phyloP scores from a whole-genome alignment of 208 protist species.

The Trypanosoma melophagium region DNA sequence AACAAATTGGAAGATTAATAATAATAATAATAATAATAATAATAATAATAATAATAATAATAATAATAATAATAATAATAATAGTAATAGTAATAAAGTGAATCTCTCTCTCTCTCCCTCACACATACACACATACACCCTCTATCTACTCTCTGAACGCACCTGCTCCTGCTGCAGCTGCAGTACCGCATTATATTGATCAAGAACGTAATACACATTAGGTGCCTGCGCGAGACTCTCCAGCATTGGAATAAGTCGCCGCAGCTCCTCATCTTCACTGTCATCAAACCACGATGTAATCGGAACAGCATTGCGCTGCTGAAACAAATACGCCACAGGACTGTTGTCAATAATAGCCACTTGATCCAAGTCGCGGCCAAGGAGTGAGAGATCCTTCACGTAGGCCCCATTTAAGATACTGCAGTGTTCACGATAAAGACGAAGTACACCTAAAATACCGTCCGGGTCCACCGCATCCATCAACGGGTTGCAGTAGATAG shows the following conservation, averaged over 20 bases:
- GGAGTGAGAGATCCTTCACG: conserved; percentile 87
- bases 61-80: not conserved
- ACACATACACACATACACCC: not conserved
- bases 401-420: conserved; percentile 75
- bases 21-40: not conserved
- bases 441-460: conserved; percentile 52
- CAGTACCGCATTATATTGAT: conserved; percentile 80
- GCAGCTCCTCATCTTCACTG: conserved; percentile 60
- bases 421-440: conserved; percentile 87
- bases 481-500: conserved; percentile 78
- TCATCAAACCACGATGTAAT: conserved; percentile 91
- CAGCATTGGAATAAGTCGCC: conserved; percentile 72
- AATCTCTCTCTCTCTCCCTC: too few species aligned
- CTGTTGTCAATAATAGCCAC: conserved; percentile 90
- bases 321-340: conserved; percentile 88
- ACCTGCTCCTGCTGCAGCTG: conserved; percentile 58
- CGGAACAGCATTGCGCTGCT: conserved; percentile 89
- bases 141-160: conserved; percentile 4
- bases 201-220: conserved; percentile 79
- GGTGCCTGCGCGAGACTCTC: conserved; percentile 62
- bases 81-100: conserved; percentile 1
- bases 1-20: not conserved
- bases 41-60: conserved; percentile 8
- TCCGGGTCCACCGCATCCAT: conserved; percentile 75
- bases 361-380: conserved; percentile 77